Conservation (phyloP, 78 protist genomes). For the Planoprotostelium fungivorum region DNA sequence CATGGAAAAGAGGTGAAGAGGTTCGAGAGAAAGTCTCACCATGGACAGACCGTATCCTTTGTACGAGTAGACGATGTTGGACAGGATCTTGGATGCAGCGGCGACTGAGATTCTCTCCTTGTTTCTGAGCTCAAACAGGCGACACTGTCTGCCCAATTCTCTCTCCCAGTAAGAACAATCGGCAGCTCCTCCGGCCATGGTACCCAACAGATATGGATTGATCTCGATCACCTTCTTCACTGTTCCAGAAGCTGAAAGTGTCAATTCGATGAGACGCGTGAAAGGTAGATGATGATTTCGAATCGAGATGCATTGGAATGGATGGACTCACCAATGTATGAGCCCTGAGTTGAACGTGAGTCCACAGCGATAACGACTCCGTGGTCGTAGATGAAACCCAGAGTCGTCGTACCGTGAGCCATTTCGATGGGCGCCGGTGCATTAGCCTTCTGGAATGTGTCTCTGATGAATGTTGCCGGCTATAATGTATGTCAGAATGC, state of each 20-base stretch:
- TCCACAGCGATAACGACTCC: conserved; percentile 97
- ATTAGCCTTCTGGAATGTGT: conserved; percentile 3
- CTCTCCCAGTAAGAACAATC: conserved; percentile 99
- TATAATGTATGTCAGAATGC: background rate
- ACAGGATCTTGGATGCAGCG: conserved; percentile 97
- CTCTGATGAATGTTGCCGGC: background rate
- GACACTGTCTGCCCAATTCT: conserved; percentile 87
- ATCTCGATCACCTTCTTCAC: conserved; percentile 98
- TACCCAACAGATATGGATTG: conserved; percentile 96
- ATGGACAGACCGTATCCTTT: conserved; percentile 93
- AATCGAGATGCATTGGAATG: background rate
- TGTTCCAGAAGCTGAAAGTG: conserved; percentile 81
- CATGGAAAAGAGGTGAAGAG: no score
- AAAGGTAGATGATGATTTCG: background rate
- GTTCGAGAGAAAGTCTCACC: no score
- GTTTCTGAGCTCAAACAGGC: conserved; percentile 86
- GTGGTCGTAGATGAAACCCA: conserved; percentile 88
- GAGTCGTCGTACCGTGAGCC: conserved; percentile 99
- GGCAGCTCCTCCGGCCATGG: conserved; percentile 99
- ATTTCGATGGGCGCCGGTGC: conserved; percentile 60
- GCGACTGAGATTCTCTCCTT: conserved; percentile 95
- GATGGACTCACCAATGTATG: conserved; percentile 54
- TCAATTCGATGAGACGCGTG: background rate
- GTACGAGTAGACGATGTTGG: conserved; percentile 93
- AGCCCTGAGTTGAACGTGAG: conserved; percentile 96